Evolutionary conservation across 1,139 yeast genomes (phyloP).

Genomic region (Ogataea hybrid): DNA sequence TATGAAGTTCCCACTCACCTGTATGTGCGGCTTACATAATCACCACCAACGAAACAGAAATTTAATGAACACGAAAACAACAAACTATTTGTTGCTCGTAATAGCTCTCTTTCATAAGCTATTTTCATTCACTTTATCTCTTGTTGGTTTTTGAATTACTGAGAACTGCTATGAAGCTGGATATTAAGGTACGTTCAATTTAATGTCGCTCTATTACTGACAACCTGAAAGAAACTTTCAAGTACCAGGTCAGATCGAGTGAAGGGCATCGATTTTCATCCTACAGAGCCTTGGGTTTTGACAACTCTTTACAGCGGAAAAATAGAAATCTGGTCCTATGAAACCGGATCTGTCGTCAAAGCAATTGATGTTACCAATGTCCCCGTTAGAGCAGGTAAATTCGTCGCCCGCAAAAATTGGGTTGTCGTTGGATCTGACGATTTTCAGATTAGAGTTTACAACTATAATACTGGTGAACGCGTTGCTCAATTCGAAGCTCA

Average conservation of each 20-base stretch:
- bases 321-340: slow-evolving; percentile 92
- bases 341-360: slow-evolving; percentile 66
- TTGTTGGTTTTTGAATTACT: not conserved
- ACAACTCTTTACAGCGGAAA: slow-evolving; percentile 83
- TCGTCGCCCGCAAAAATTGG: slow-evolving; percentile 97
- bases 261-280: slow-evolving; percentile 97
- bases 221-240: slow-evolving; percentile 56
- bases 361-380: slow-evolving; percentile 86
- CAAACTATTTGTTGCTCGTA: not conserved
- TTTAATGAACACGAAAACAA: slow-evolving; percentile 18
- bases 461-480: slow-evolving; percentile 94
- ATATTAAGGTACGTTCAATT: slow-evolving; percentile 30
- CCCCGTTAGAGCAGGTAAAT: slow-evolving; percentile 94
- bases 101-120: not conserved
- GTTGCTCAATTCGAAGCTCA: slow-evolving; percentile 96
- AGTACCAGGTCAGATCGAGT: slow-evolving; percentile 92
- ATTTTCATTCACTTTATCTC: no score
- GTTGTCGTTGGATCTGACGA: slow-evolving; percentile 95
- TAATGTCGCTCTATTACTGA: not conserved
- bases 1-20: not conserved
- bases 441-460: slow-evolving; percentile 87
- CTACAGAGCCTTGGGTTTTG: slow-evolving; percentile 94
- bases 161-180: slow-evolving; percentile 28
- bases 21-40: not conserved
- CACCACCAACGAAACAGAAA: slow-evolving; percentile 2